Percentiles rank a stretch among this genome's conserved stretches.
Conservation (phyloP, 345 rosid genomes). For the Hibiscus tridactylites region DNA sequence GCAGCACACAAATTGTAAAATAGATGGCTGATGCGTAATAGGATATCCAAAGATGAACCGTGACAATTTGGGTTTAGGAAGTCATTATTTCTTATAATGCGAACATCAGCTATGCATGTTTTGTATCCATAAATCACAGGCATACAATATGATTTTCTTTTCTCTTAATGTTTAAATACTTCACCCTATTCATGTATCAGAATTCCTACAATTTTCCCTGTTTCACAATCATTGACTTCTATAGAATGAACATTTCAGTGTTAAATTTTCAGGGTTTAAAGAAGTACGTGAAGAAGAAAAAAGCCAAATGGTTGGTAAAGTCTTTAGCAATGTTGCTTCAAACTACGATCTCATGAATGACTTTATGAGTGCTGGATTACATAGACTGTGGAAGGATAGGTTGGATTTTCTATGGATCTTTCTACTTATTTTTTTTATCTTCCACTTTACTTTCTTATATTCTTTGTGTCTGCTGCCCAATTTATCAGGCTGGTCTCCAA, state of each 20-base stretch:
- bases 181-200: neutral
- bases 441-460: neutral
- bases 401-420: slow-evolving; percentile 14
- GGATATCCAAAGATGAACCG: neutral
- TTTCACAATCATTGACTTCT: neutral
- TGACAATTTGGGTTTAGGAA: neutral
- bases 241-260: neutral
- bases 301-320: slow-evolving; percentile 72
- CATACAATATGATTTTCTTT: neutral
- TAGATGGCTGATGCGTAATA: neutral
- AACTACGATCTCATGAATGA: slow-evolving; percentile 97
- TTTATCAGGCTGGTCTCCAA: slow-evolving; percentile 66
- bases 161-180: neutral
- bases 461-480: slow-evolving; percentile 3
- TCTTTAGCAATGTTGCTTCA: slow-evolving; percentile 81
- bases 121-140: neutral
- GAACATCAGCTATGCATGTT: neutral
- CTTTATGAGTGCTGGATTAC: slow-evolving; percentile 90
- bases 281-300: slow-evolving; percentile 82
- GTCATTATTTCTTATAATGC: neutral
- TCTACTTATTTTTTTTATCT: neutral
- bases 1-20: neutral
- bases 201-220: neutral
- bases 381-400: slow-evolving; percentile 97
- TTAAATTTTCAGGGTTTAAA: slow-evolving; percentile 66